Conservation (phyloP, 176 grass and related monocot species). For the Hordeum vulgare region DNA sequence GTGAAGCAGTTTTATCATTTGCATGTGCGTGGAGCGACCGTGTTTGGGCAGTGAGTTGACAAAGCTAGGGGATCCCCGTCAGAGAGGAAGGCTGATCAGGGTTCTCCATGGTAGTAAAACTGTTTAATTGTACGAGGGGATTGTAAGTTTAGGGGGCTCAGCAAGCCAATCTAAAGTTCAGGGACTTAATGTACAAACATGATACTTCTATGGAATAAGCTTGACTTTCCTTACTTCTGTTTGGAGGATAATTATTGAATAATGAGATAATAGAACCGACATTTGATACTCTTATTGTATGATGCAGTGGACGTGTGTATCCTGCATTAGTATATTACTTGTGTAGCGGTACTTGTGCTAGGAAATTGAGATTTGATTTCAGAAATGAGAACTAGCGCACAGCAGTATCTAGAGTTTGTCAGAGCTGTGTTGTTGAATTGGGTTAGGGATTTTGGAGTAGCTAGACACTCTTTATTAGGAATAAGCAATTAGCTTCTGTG, state of each 20-base stretch:
- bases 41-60: background rate
- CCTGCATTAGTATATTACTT: background rate
- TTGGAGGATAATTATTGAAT: background rate
- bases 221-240: background rate
- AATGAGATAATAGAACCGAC: background rate
- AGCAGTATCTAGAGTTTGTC: background rate
- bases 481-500: background rate
- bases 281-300: background rate
- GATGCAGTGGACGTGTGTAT: background rate
- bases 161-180: background rate
- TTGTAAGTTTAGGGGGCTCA: background rate
- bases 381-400: background rate
- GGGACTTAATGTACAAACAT: background rate
- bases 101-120: background rate
- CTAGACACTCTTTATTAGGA: background rate
- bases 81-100: background rate
- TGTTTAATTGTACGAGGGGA: background rate
- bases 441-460: background rate
- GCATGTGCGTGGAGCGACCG: background rate
- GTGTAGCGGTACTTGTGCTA: background rate
- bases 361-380: background rate
- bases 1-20: background rate
- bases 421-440: constrained; percentile 2
- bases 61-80: background rate
- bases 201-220: background rate